phyloP scores from a whole-genome alignment of 2,329 filamentous ascomycete genomes.

The Akanthomyces uredinophilus region DNA sequence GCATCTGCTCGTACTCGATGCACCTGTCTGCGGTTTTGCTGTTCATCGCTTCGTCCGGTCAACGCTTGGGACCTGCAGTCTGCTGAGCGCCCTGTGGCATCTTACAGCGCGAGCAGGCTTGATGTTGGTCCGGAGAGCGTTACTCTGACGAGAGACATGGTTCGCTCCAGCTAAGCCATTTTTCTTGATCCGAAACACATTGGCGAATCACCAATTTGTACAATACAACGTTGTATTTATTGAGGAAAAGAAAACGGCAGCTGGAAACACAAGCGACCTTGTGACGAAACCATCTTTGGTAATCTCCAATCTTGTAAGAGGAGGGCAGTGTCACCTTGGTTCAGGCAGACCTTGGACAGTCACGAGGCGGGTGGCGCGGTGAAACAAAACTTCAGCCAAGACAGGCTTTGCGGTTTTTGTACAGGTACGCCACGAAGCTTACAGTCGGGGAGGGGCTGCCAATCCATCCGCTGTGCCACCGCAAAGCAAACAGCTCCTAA shows the following conservation, averaged over 20 bases:
- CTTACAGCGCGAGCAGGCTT: not conserved
- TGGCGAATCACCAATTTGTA: not conserved
- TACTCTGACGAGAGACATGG: not conserved
- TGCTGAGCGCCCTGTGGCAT: not conserved
- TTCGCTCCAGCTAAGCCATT: not conserved
- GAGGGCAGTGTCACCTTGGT: not conserved
- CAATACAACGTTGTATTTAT: not conserved
- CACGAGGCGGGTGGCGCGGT: slow-evolving; percentile 8
- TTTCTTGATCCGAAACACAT: not conserved
- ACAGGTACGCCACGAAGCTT: not conserved
- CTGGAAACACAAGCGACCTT: not conserved
- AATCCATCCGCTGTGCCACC: not conserved
- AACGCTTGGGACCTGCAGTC: not conserved
- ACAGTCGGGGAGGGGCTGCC: not conserved
- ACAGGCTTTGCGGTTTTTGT: not conserved
- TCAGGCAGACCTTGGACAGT: not conserved
- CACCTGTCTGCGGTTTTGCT: not conserved
- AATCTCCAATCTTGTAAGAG: not conserved
- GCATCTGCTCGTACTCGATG: not conserved
- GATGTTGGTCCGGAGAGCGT: not conserved
- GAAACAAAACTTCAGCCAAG: slow-evolving; percentile 9
- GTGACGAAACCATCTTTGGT: not conserved
- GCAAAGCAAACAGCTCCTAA: not conserved
- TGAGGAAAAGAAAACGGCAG: not conserved
- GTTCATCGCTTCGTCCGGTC: not conserved